phyloP scores from a whole-genome alignment of 2,329 filamentous ascomycete genomes.

The Aaosphaeria pasadenensis region DNA sequence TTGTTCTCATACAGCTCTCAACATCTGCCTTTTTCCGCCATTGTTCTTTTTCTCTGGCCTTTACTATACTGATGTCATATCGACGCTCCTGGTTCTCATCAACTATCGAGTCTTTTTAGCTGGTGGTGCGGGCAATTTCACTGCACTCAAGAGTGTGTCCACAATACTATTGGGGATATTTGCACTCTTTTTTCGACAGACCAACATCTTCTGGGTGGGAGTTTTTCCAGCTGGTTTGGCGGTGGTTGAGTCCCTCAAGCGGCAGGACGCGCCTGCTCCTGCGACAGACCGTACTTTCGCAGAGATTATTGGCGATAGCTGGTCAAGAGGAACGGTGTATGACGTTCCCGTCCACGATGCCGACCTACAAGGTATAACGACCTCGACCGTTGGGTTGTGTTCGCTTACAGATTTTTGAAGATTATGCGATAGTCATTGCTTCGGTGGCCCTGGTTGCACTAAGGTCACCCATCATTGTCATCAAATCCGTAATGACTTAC shows the following conservation, averaged over 20 bases:
- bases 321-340: constrained; percentile 18
- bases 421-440: constrained; percentile 39
- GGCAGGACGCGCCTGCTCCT: background rate
- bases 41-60: constrained; percentile 94
- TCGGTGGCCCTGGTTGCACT: constrained; percentile 63
- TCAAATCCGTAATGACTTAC: constrained; percentile 48
- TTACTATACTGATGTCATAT: constrained; percentile 92
- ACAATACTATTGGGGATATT: constrained; percentile 57
- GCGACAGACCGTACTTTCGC: background rate
- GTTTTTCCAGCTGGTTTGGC: constrained; percentile 64
- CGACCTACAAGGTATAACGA: constrained; percentile 7
- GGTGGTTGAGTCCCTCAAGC: constrained; percentile 26
- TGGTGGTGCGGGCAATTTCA: constrained; percentile 10
- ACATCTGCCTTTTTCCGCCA: constrained; percentile 81
- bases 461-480: constrained; percentile 38
- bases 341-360: constrained; percentile 22
- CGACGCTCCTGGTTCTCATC: constrained; percentile 70
- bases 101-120: constrained; percentile 58
- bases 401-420: constrained; percentile 5
- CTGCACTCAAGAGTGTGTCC: constrained; percentile 9
- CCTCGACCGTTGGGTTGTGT: too few species aligned
- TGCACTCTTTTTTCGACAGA: constrained; percentile 80
- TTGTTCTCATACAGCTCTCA: constrained; percentile 64
- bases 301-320: constrained; percentile 12
- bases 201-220: constrained; percentile 94